These are phyloP conservation scores for Solanum arcanum DNA, from an alignment of 257 asterid species.

Conservation along the genomic window DNA sequence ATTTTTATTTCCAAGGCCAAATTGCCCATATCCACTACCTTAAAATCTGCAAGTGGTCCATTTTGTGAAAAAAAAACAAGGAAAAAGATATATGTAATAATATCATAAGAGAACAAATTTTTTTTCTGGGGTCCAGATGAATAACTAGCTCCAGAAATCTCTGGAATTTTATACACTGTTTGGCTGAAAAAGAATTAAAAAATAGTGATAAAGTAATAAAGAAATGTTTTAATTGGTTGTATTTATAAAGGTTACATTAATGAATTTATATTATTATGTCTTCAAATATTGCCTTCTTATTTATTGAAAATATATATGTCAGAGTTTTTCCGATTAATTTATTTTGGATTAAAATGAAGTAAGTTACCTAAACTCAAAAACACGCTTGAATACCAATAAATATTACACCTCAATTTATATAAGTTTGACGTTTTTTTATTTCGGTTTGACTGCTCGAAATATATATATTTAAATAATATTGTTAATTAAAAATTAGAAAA, in stretches of 20 bases:
- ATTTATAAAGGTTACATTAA: background rate
- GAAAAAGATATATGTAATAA: background rate
- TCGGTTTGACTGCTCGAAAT: background rate
- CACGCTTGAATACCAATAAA: background rate
- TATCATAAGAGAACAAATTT: background rate
- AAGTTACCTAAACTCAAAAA: background rate
- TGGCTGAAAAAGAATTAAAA: background rate
- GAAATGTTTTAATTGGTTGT: background rate
- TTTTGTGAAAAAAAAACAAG: background rate
- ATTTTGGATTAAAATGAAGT: background rate
- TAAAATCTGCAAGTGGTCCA: background rate
- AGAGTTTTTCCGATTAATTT: background rate
- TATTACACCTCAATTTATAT: background rate
- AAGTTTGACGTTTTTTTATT: background rate
- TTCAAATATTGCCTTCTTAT: background rate
- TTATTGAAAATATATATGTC: background rate
- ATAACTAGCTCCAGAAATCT: background rate
- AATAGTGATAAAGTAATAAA: background rate
- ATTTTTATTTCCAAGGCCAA: background rate
- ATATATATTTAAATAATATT: background rate
- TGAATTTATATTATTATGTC: background rate
- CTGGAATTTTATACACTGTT: background rate
- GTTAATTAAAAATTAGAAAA: background rate
- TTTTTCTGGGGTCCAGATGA: background rate
- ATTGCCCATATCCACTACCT: background rate